These are phyloP conservation scores for Lecanicillium sp. DNA, from an alignment of 2,329 filamentous ascomycete species.

Conservation along the genomic window DNA sequence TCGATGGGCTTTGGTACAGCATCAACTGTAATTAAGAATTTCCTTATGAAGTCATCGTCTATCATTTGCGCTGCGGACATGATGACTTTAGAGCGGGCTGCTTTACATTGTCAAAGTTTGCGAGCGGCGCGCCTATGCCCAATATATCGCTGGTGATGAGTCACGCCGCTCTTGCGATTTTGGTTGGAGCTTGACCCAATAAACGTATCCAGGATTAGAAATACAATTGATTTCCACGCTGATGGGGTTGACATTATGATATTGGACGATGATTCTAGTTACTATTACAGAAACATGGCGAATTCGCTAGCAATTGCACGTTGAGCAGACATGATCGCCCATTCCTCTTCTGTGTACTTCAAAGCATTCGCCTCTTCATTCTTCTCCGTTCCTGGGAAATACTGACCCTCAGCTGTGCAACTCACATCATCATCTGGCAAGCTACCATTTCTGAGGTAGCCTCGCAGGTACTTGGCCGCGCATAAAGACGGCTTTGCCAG, in stretches of 20 bases:
- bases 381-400: conserved; percentile 32
- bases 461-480: conserved; percentile 28
- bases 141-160: too few species aligned
- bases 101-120: too few species aligned
- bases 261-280: too few species aligned
- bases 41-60: neutral
- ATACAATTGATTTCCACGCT: too few species aligned
- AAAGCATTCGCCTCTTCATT: conserved; percentile 18
- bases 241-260: too few species aligned
- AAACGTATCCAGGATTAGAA: too few species aligned
- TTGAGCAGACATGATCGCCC: conserved; percentile 13
- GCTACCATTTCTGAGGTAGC: conserved; percentile 32
- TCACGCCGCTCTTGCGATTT: too few species aligned
- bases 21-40: neutral
- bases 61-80: neutral
- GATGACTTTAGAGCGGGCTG: too few species aligned
- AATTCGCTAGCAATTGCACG: neutral
- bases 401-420: conserved; percentile 33
- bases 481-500: conserved; percentile 32
- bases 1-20: conserved; percentile 2
- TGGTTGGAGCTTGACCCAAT: too few species aligned
- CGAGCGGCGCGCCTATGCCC: too few species aligned
- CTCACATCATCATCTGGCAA: conserved; percentile 29
- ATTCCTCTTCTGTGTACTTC: conserved; percentile 10
- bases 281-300: neutral